Percentiles rank a stretch among this genome's conserved stretches.
phyloP scores from a whole-genome alignment of 768 basidiomycete species.

The Russula lepida region DNA sequence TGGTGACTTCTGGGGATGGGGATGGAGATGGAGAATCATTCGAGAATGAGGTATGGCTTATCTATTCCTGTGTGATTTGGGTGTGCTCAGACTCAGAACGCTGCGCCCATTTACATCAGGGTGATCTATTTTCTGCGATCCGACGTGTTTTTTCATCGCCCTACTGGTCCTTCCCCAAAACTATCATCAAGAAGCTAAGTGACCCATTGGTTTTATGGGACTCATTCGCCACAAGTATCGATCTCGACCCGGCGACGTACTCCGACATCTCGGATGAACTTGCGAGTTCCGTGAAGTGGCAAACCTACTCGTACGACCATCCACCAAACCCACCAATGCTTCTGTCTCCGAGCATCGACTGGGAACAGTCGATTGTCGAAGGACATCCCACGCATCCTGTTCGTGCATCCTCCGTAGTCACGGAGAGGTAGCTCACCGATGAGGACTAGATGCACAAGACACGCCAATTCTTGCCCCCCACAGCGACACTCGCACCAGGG shows the following conservation, averaged over 20 bases:
- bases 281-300: constrained; percentile 44
- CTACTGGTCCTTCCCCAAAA: constrained; percentile 1
- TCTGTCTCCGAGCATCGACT: constrained; percentile 41
- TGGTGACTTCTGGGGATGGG: constrained; percentile 28
- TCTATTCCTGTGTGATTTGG: not conserved
- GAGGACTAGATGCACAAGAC: constrained; percentile 48
- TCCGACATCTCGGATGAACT: constrained; percentile 42
- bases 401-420: constrained; percentile 10
- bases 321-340: constrained; percentile 40
- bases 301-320: constrained; percentile 43
- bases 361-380: constrained; percentile 56
- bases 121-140: not conserved
- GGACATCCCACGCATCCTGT: constrained; percentile 56
- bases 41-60: not conserved
- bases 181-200: not conserved
- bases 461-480: constrained; percentile 43
- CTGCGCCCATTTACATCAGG: not conserved
- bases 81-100: not conserved
- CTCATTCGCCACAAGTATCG: constrained; percentile 32
- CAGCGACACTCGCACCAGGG: constrained; percentile 39
- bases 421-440: not conserved
- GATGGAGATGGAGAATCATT: constrained; percentile 24
- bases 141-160: not conserved
- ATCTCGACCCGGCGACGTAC: constrained; percentile 29
- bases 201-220: constrained; percentile 39